These are phyloP conservation scores for Beauveria rudraprayagi DNA, from an alignment of 2,329 filamentous ascomycete genomes.

Conservation along the genomic window DNA sequence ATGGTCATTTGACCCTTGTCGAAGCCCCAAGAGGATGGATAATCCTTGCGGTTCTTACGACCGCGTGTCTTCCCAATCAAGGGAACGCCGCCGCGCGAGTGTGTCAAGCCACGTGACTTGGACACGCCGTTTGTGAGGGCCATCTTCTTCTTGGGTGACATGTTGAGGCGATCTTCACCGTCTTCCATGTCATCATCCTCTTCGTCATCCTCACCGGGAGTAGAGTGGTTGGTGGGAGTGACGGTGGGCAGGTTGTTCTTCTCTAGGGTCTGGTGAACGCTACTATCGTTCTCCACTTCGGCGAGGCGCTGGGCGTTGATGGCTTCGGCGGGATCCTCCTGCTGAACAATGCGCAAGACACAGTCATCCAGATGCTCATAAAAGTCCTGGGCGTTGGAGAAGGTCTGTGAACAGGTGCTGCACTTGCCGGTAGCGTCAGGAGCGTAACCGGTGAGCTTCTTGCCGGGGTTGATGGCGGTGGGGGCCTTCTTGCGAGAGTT, in stretches of 20 bases:
- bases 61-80: constrained; percentile 51
- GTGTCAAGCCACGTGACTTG: constrained; percentile 66
- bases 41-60: constrained; percentile 88
- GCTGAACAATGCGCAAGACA: constrained; percentile 62
- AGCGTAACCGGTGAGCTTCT: constrained; percentile 63
- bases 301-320: constrained; percentile 61
- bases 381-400: constrained; percentile 91
- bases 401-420: constrained; percentile 85
- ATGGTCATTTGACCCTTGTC: constrained; percentile 91
- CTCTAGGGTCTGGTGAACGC: constrained; percentile 54
- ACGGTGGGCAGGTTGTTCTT: constrained; percentile 51
- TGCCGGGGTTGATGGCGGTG: constrained; percentile 34
- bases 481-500: constrained; percentile 73
- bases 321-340: constrained; percentile 61
- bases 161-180: constrained; percentile 45
- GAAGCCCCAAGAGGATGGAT: constrained; percentile 90
- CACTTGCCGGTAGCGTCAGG: constrained; percentile 85
- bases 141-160: constrained; percentile 45
- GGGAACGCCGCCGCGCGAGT: constrained; percentile 65
- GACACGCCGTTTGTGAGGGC: constrained; percentile 50
- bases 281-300: constrained; percentile 56
- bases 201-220: constrained; percentile 44
- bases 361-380: constrained; percentile 91
- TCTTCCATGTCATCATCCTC: constrained; percentile 39
- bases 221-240: constrained; percentile 23